These are phyloP conservation scores for Daldinia sp. DNA, from an alignment of 2,329 filamentous ascomycete species.

Conservation along the genomic window DNA sequence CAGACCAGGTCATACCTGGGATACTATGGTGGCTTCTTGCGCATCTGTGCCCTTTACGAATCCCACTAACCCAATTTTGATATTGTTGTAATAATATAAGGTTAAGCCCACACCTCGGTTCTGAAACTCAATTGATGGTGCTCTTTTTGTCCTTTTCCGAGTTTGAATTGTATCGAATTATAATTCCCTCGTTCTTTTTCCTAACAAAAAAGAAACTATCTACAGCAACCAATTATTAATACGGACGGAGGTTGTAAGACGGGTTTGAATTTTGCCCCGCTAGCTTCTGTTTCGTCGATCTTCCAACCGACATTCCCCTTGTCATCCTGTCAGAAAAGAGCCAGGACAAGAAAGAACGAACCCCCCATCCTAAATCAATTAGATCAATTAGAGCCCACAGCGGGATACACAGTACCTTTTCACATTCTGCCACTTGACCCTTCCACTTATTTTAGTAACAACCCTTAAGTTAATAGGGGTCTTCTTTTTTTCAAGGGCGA, in stretches of 20 bases:
- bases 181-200: not conserved
- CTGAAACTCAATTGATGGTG: conserved; percentile 12
- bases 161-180: not conserved
- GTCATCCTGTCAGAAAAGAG: conserved; percentile 30
- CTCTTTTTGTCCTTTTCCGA: conserved; percentile 9
- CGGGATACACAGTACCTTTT: conserved; percentile 16
- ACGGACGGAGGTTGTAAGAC: conserved; percentile 10
- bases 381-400: conserved; percentile 31
- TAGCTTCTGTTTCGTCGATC: conserved; percentile 27
- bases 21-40: not conserved
- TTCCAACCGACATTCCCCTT: conserved; percentile 24
- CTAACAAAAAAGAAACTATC: conserved; percentile 1
- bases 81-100: conserved; percentile 24
- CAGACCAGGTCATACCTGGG: conserved; percentile 16
- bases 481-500: conserved; percentile 8
- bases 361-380: conserved; percentile 31
- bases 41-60: conserved; percentile 15
- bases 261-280: conserved; percentile 15
- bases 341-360: conserved; percentile 18
- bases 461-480: conserved; percentile 30
- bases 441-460: conserved; percentile 29
- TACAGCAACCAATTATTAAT: conserved; percentile 23
- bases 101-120: conserved; percentile 24
- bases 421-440: conserved; percentile 6
- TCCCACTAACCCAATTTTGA: conserved; percentile 17